These are phyloP conservation scores for Chlorella variabilis DNA, from an alignment of 163 green algal species.

Conservation along the genomic window DNA sequence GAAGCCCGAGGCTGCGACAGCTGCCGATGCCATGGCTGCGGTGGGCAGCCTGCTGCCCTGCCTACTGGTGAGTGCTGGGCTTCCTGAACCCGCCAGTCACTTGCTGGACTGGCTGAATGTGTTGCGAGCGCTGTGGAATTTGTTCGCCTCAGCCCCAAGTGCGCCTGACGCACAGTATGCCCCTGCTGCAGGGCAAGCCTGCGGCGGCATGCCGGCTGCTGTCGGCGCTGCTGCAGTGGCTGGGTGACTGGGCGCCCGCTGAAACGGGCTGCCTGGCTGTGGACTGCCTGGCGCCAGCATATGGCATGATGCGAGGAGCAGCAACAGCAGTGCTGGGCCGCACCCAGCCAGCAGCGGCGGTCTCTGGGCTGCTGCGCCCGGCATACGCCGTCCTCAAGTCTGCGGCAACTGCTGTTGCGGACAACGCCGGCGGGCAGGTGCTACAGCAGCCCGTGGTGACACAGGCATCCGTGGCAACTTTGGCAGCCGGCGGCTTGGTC, in stretches of 20 bases:
- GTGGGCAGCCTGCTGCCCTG: conserved; percentile 6
- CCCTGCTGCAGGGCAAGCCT: conserved; percentile 10
- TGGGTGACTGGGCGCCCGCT: neutral
- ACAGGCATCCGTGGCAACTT: neutral
- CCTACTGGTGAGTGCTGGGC: conserved; percentile 15
- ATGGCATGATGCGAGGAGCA: conserved; percentile 1
- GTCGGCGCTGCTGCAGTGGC: conserved; percentile 30
- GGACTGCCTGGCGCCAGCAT: conserved; percentile 5
- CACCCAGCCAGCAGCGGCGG: neutral
- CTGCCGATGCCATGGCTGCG: neutral
- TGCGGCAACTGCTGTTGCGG: too few relatives aligned
- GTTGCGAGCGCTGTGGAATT: too few relatives aligned
- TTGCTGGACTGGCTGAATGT: too few relatives aligned
- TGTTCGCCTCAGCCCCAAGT: too few relatives aligned
- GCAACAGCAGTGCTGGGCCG: neutral
- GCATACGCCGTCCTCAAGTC: neutral
- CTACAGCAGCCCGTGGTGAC: neutral
- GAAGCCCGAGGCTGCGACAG: neutral
- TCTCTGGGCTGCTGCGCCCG: neutral
- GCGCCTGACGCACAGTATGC: too few relatives aligned
- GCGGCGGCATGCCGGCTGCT: conserved; percentile 26
- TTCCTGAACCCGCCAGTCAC: too few relatives aligned
- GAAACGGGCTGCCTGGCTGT: neutral
- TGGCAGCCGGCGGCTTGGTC: conserved; percentile 8
- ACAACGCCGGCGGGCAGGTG: too few relatives aligned